phyloP scores from a whole-genome alignment of 169 alveolate species.

The Theileria annulata region DNA sequence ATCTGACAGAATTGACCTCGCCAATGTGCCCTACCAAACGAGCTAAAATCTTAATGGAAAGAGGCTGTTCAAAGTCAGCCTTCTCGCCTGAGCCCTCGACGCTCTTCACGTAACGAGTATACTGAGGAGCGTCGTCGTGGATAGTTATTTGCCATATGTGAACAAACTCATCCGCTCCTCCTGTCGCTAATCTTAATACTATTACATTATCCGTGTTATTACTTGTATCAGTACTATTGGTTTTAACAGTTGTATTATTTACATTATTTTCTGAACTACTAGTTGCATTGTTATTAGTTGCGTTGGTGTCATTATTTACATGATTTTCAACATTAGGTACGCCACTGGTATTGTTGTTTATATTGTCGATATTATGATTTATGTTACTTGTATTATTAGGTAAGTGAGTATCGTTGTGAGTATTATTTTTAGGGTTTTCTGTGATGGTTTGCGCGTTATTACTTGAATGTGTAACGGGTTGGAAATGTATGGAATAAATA shows the following conservation, averaged over 20 bases:
- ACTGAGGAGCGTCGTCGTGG: conserved; percentile 76
- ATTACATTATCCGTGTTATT: not conserved
- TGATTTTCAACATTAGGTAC: not conserved
- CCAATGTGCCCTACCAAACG: conserved; percentile 86
- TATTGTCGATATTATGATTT: conserved; percentile 17
- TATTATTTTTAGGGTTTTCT: conserved; percentile 23
- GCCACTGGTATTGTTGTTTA: not conserved
- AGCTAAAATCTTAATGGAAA: conserved; percentile 55
- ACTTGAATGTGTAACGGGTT: conserved; percentile 70
- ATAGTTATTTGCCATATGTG: conserved; percentile 84
- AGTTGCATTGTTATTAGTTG: conserved; percentile 4
- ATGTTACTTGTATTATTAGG: conserved; percentile 33
- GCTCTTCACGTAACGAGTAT: conserved; percentile 61
- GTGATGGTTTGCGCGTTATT: conserved; percentile 44
- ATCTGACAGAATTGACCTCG: conserved; percentile 86
- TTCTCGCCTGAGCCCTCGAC: conserved; percentile 31
- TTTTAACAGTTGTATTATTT: not conserved
- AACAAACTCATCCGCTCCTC: conserved; percentile 89
- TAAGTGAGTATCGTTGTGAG: conserved; percentile 40
- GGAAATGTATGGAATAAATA: conserved; percentile 86
- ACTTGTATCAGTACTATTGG: not conserved
- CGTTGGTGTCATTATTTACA: not conserved
- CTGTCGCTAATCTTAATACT: conserved; percentile 79
- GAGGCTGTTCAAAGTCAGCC: conserved; percentile 40
- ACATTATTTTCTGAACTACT: not conserved